A percentile compares a stretch with the other conserved stretches of the same genome.
These are phyloP conservation scores for Penicillium sp. DNA, from an alignment of 2,329 filamentous ascomycete species.

Conservation along the genomic window DNA sequence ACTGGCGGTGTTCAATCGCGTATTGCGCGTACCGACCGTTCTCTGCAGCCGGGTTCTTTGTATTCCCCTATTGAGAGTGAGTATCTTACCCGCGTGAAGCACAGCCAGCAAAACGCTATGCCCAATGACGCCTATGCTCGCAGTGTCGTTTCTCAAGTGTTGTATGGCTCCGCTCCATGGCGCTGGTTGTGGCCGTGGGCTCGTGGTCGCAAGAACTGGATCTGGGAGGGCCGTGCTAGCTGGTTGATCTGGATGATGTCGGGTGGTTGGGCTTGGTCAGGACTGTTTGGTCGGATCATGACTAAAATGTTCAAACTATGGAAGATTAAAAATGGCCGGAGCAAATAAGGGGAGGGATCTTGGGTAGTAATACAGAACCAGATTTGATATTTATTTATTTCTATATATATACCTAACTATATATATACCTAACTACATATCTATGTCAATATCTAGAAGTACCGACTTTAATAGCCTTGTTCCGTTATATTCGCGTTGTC, in stretches of 20 bases:
- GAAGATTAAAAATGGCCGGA: slow-evolving; percentile 27
- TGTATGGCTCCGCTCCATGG: slow-evolving; percentile 47
- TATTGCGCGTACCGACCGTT: slow-evolving; percentile 54
- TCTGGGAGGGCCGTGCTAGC: slow-evolving; percentile 51
- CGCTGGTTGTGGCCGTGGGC: slow-evolving; percentile 52
- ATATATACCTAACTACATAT: no score
- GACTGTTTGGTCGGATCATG: slow-evolving; percentile 44
- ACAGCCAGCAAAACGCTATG: slow-evolving; percentile 56
- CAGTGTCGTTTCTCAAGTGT: slow-evolving; percentile 54
- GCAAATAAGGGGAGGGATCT: slow-evolving; percentile 8
- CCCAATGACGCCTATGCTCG: slow-evolving; percentile 53
- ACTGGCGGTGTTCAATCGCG: slow-evolving; percentile 61
- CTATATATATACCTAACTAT: no score
- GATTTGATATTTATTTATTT: background rate
- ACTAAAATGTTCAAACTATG: slow-evolving; percentile 53
- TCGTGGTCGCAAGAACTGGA: slow-evolving; percentile 37
- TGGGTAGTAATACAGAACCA: background rate
- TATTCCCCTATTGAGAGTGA: slow-evolving; percentile 53
- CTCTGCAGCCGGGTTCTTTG: slow-evolving; percentile 48
- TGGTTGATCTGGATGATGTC: slow-evolving; percentile 53
- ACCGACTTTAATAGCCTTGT: slow-evolving; percentile 9
- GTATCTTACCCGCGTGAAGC: slow-evolving; percentile 51
- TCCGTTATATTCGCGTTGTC: slow-evolving; percentile 35
- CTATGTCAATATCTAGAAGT: background rate
- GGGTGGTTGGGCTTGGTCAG: slow-evolving; percentile 48